phyloP scores from a whole-genome alignment of 352 stramenopile species.

The Phytopythium sindhum region DNA sequence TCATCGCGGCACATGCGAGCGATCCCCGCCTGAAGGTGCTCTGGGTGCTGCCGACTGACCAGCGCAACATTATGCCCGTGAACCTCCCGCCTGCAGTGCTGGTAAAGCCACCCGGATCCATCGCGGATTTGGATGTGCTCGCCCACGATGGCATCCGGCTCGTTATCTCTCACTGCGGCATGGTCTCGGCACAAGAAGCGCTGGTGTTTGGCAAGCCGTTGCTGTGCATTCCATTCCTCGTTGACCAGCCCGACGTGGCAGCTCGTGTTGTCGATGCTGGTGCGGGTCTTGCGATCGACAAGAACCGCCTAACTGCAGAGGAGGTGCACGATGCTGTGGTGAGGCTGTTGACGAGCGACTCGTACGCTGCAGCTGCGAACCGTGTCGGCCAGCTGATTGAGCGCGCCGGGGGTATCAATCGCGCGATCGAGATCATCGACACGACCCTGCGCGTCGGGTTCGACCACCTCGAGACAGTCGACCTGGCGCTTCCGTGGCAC shows the following conservation, averaged over 20 bases:
- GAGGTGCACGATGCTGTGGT: constrained; percentile 52
- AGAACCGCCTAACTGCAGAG: constrained; percentile 54
- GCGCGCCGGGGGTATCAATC: constrained; percentile 55
- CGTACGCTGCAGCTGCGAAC: constrained; percentile 38
- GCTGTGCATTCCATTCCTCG: constrained; percentile 87
- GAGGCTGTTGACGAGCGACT: constrained; percentile 44
- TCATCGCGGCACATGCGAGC: constrained; percentile 34
- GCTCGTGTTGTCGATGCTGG: constrained; percentile 74
- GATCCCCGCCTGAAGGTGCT: constrained; percentile 59
- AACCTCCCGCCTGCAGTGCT: constrained; percentile 55
- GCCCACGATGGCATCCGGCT: constrained; percentile 52
- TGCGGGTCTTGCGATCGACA: constrained; percentile 67
- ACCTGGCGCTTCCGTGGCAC: constrained; percentile 71
- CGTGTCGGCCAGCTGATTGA: constrained; percentile 54
- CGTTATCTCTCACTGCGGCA: constrained; percentile 87
- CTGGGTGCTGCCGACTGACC: constrained; percentile 74
- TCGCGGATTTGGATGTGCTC: constrained; percentile 68
- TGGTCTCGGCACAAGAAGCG: constrained; percentile 79
- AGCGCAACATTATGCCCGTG: constrained; percentile 54
- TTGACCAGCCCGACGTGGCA: constrained; percentile 83
- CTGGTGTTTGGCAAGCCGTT: constrained; percentile 76
- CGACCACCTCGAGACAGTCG: constrained; percentile 62
- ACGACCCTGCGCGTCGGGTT: constrained; percentile 52
- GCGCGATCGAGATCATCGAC: constrained; percentile 69
- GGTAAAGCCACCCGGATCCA: constrained; percentile 51